A percentile compares a stretch with the other conserved stretches of the same genome.
phyloP scores from a whole-genome alignment of 495 filamentous ascomycete species.

The Polyplosphaeria fusca region DNA sequence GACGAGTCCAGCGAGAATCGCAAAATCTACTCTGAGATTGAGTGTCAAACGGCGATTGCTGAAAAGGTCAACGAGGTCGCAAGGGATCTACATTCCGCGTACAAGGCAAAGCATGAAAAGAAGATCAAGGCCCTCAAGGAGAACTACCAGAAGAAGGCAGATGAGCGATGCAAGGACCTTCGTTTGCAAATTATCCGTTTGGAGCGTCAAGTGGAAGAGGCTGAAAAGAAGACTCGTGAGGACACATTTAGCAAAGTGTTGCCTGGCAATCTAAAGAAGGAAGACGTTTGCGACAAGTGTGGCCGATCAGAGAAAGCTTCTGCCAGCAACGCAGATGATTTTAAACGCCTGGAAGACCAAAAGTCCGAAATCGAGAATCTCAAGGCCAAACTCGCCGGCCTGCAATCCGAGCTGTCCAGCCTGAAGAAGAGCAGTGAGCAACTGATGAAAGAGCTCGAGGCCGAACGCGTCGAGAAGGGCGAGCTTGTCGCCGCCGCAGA shows the following conservation, averaged over 20 bases:
- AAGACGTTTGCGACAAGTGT: conserved; percentile 11
- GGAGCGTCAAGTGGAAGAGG: conserved; percentile 67
- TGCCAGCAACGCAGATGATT: conserved; percentile 42
- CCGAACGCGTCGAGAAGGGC: conserved; percentile 86
- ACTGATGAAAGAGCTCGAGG: conserved; percentile 62
- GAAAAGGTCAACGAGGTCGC: conserved; percentile 84
- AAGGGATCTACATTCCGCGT: conserved; percentile 83
- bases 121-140: conserved; percentile 95
- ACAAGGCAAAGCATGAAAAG: conserved; percentile 93
- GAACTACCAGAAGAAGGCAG: conserved; percentile 84
- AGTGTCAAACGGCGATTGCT: conserved; percentile 56
- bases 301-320: background rate
- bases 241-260: conserved; percentile 60
- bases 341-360: conserved; percentile 47
- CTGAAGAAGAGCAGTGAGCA: conserved; percentile 64
- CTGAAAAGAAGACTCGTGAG: conserved; percentile 62
- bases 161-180: conserved; percentile 75
- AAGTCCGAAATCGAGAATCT: conserved; percentile 53
- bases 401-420: conserved; percentile 63
- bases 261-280: conserved; percentile 31
- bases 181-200: conserved; percentile 66
- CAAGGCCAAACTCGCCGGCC: conserved; percentile 60
- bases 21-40: conserved; percentile 30
- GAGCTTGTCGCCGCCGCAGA: conserved; percentile 90
- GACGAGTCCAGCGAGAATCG: conserved; percentile 11